phyloP scores from a whole-genome alignment of 2,329 filamentous ascomycete genomes.

The Colletotrichum sp. region DNA sequence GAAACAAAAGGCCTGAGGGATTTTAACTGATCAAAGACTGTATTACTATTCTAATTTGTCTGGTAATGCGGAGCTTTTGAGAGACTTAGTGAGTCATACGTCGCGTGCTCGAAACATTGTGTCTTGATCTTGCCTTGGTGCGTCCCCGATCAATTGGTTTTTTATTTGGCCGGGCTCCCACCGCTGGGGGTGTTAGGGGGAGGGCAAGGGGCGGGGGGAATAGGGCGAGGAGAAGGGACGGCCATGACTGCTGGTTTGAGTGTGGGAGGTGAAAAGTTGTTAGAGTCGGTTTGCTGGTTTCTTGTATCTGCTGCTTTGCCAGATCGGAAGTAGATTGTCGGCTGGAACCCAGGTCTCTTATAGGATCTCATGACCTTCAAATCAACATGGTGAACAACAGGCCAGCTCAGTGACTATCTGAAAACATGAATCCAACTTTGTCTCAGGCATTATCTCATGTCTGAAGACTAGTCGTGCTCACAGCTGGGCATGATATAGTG shows the following conservation, averaged over 20 bases:
- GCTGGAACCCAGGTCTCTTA: too few relatives aligned
- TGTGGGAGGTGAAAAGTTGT: not conserved
- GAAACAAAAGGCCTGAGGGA: not conserved
- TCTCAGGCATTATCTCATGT: too few relatives aligned
- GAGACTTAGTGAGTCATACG: not conserved
- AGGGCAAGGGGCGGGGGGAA: not conserved
- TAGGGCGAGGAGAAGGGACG: not conserved
- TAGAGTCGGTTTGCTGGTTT: fast-evolving
- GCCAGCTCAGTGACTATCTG: too few relatives aligned
- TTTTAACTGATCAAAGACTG: not conserved
- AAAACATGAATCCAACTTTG: too few relatives aligned
- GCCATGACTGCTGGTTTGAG: not conserved
- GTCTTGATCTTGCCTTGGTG: not conserved
- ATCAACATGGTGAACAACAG: too few relatives aligned
- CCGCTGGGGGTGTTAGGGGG: not conserved
- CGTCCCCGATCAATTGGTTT: not conserved
- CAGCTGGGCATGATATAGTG: too few relatives aligned
- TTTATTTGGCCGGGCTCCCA: not conserved
- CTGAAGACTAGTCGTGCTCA: too few relatives aligned
- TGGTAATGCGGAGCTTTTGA: not conserved
- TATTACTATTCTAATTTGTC: not conserved
- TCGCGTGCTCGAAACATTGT: not conserved
- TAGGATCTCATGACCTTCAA: too few relatives aligned
- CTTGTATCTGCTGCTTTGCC: not conserved
- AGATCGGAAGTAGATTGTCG: not conserved